Base-by-base conservation (phyloP, 352 stramenopile genomes). In the Phytophthora vignae region DNA sequence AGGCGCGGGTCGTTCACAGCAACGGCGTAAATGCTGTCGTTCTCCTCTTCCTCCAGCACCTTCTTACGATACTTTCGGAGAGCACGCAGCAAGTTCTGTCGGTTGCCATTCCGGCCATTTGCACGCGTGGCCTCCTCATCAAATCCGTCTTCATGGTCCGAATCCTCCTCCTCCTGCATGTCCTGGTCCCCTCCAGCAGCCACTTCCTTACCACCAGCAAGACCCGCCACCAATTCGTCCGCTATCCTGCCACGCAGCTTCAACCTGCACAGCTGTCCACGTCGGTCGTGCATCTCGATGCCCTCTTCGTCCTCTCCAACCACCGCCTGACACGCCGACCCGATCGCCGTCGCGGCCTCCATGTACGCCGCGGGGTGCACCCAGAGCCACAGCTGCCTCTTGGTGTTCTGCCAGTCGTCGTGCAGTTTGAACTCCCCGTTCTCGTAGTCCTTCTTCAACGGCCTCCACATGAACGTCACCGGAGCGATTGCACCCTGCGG, bases 331-430 rank as follows among this genome's bases (percentile, higher is more conserved):
- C 85, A 94, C 15, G 86, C 88, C 11, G 55, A 49, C 27, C 74
- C 73, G 52, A 95, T 90, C 9, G 83, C 88, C 10, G 61, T 84
- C 6, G 86, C 83, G 2, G 88, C 84, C 58, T 93, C 85, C 78
- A 93, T 88, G 66, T 87, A 94, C 33, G 85, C 84, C 9, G 86
- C 84, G 5, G 88, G 82, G 48, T 95, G 88, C 53, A 95, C 83
- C 88, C 88, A 95, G 1, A 95, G 69, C 88, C 88, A 95, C 17
- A 95, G 61, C 60, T 95, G 85, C 2, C 87, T 78, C 60, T 87
- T 91, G n/a, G 63, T 78, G 19, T 38, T 66, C 22, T 84, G 74
- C 74, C 76, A 90, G 5, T 81, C 70, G 1, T 79, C 49, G 11
- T 81, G 74, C 49, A 90, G 48, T 55, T 76, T 52, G 27, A 88